Conservation (phyloP, 768 basidiomycete genomes). For the Trametes sanguinea region DNA sequence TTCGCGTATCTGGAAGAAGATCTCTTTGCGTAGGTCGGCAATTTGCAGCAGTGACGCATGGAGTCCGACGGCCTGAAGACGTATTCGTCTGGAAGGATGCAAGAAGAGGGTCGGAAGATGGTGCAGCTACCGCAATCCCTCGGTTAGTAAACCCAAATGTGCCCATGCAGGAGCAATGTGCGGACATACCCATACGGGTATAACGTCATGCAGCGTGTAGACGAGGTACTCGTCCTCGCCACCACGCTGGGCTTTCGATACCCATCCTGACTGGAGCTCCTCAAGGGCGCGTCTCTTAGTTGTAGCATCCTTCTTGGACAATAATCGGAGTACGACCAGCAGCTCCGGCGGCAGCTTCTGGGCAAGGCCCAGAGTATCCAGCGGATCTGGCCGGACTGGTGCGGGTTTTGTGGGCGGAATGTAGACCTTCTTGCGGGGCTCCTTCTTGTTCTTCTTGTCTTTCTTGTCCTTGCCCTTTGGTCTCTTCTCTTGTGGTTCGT, state of each 20-base stretch:
- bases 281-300: slow-evolving; percentile 86
- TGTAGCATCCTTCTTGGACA: slow-evolving; percentile 88
- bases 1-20: slow-evolving; percentile 49
- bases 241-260: slow-evolving; percentile 52
- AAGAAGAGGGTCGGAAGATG: slow-evolving; percentile 82
- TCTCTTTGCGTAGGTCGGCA: slow-evolving; percentile 45
- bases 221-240: slow-evolving; percentile 43
- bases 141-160: background rate
- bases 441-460: slow-evolving; percentile 55
- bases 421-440: slow-evolving; percentile 82
- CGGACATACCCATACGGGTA: slow-evolving; percentile 88
- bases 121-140: slow-evolving; percentile 59
- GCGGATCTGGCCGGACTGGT: slow-evolving; percentile 76
- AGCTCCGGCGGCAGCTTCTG: slow-evolving; percentile 77
- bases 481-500: slow-evolving; percentile 37
- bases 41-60: slow-evolving; percentile 69
- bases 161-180: too few species aligned
- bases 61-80: slow-evolving; percentile 56
- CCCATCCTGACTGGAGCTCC: slow-evolving; percentile 71
- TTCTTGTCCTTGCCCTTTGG: slow-evolving; percentile 56
- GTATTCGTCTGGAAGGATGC: slow-evolving; percentile 78
- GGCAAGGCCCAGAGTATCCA: slow-evolving; percentile 81
- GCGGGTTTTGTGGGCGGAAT: slow-evolving; percentile 83
- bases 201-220: slow-evolving; percentile 52
- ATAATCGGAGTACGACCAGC: slow-evolving; percentile 73